A percentile compares a stretch with the other conserved stretches of the same genome.
phyloP scores from a whole-genome alignment of 805 yeast genomes.

The Kockiozyma suomiensis region DNA sequence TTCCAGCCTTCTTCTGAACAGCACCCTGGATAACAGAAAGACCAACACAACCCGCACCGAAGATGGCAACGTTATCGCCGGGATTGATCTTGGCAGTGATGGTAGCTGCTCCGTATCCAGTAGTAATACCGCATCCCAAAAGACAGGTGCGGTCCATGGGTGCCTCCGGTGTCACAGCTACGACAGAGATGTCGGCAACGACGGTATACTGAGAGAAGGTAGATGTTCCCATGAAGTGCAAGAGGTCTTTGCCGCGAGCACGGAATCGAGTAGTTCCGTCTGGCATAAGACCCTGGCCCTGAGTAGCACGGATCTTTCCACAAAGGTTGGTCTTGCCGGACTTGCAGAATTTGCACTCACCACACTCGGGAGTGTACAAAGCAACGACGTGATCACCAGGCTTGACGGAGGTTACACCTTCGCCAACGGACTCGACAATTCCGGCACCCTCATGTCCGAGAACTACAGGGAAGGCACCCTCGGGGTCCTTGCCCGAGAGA shows the following conservation, averaged over 20 bases:
- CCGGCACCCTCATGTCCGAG: conserved; percentile 99
- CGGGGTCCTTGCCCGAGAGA: conserved; percentile 91
- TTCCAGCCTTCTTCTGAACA: conserved; percentile 72
- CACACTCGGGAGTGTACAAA: conserved; percentile 95
- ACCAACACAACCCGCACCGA: conserved; percentile 98
- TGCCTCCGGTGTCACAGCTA: conserved; percentile 83
- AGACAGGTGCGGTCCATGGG: conserved; percentile 85
- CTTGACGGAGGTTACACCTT: conserved; percentile 86
- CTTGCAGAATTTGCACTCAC: conserved; percentile 90
- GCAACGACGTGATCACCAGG: conserved; percentile 93
- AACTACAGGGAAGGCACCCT: conserved; percentile 90
- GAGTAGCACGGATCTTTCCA: conserved; percentile 94
- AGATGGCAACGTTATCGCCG: conserved; percentile 93
- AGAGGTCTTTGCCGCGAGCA: conserved; percentile 74
- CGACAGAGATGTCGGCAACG: conserved; percentile 95
- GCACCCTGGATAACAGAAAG: conserved; percentile 97
- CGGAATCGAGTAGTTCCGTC: conserved; percentile 94
- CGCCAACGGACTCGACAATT: conserved; percentile 91
- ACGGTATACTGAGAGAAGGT: conserved; percentile 97
- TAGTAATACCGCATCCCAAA: conserved; percentile 97
- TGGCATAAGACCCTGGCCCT: conserved; percentile 98
- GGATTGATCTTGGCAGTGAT: conserved; percentile 87
- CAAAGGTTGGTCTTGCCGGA: conserved; percentile 97
- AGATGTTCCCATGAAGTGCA: conserved; percentile 98
- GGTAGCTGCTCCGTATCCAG: conserved; percentile 97